A percentile compares a stretch with the other conserved stretches of the same genome.
Evolutionary conservation across 371 early-diverging fungal species (phyloP).

Genomic region (Mortierella sp.): DNA sequence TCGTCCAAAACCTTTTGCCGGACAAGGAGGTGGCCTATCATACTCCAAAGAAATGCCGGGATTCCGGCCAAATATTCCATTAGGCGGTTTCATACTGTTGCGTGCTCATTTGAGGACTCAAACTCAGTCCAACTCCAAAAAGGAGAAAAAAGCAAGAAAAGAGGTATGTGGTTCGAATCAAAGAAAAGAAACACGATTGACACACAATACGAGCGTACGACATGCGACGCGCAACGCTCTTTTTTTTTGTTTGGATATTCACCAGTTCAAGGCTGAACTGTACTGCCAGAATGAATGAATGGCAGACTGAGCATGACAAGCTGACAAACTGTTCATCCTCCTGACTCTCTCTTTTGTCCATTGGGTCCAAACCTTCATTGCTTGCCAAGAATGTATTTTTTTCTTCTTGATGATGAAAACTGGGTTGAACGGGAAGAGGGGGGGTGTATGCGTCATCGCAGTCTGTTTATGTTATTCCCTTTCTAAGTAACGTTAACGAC

Average conservation of each 20-base stretch:
- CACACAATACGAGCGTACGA: too few relatives aligned
- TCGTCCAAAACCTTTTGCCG: not conserved
- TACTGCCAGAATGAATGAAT: not conserved
- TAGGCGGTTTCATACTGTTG: not conserved
- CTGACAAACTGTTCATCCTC: not conserved
- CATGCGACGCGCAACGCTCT: too few relatives aligned
- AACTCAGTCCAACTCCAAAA: not conserved
- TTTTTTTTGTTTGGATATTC: too few relatives aligned
- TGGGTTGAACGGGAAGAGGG: not conserved
- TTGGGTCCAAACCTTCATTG: not conserved
- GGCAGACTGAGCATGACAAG: too few relatives aligned
- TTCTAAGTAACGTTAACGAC: not conserved
- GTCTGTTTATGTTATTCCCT: not conserved
- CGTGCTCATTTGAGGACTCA: not conserved
- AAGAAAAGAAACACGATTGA: not conserved
- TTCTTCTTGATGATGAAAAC: not conserved
- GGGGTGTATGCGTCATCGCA: not conserved
- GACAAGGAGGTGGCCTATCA: not conserved
- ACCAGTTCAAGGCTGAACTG: not conserved
- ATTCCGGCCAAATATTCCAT: slow-evolving; percentile 7
- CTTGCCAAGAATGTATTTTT: slow-evolving; percentile 1
- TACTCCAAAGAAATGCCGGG: not conserved
- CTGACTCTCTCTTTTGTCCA: not conserved
- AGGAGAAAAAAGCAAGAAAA: not conserved
- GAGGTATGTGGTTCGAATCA: not conserved